Base-by-base conservation (phyloP, 2,329 filamentous ascomycete species). In the Biscogniauxia mediterranea region DNA sequence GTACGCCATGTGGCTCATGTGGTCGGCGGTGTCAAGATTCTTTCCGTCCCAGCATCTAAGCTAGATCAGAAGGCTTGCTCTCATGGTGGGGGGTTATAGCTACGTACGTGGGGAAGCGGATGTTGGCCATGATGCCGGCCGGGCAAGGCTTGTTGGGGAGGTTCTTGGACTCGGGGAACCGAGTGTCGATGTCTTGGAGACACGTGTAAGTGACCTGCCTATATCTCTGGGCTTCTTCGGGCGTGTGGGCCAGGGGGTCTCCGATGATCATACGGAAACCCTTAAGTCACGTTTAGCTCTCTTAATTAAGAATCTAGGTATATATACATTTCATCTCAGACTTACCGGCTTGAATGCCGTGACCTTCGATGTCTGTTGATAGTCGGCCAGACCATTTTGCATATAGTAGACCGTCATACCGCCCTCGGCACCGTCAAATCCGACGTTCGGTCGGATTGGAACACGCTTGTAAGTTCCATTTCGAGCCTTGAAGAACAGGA, bases 61-160 rank as follows among this genome's bases (percentile, higher is more conserved):
- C n/a, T 1, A 23, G 5, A 51, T 62, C 55, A 64, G 56, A 52
- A 81, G 80, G 49, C 85, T 69, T 8, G n/a, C n/a, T n/a, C 20
- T 26, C 50, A 78, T 55, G 52, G 11, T 26, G 9, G 2, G 2
- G 7, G 8, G 7, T 11, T 11, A 20, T 55, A 19, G 7, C 11
- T 8, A 66, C 87, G 84, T 13, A 83, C 79, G 76, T 77, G 1
- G 78, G 78, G 64, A 80, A 81, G 3, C 75, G 76, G 25, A 80
- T 72, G 25, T 78, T 80, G 5, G 77, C 77, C 64, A 78, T 76
- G 59, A 80, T 80, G 3, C 78, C 78, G 25, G 75, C 76, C 50
- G 74, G 73, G 64, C 78, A 80, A 9, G 75, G 70, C 21, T 66
- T 69, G 19, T 68, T 69, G 2, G 77, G 78, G 56, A 81, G 73